Evolutionary conservation across 2,329 filamentous ascomycete species (phyloP).

Genomic region (Talaromyces sp.): DNA sequence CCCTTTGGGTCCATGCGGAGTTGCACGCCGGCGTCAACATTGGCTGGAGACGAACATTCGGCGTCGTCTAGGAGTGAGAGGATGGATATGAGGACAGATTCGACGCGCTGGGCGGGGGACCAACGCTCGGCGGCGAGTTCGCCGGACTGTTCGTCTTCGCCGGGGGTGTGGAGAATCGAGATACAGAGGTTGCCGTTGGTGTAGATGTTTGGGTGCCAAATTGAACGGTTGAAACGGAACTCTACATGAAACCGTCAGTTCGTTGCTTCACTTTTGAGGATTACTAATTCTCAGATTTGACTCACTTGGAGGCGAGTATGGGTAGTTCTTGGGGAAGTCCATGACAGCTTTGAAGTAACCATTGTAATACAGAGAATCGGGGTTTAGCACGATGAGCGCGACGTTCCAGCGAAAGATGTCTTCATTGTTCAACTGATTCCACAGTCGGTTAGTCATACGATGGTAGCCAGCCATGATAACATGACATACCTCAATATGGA

Average conservation of each 20-base stretch:
- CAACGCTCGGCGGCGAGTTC: slow-evolving; percentile 88
- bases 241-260: slow-evolving; percentile 44
- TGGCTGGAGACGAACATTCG: slow-evolving; percentile 89
- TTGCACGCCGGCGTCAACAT: slow-evolving; percentile 87
- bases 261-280: not conserved
- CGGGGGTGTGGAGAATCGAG: slow-evolving; percentile 89
- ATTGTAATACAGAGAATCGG: slow-evolving; percentile 86
- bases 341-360: slow-evolving; percentile 91
- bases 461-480: not conserved
- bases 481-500: slow-evolving; percentile 72
- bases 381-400: slow-evolving; percentile 87
- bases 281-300: not conserved
- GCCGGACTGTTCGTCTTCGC: slow-evolving; percentile 89
- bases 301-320: slow-evolving; percentile 73
- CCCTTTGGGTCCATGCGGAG: slow-evolving; percentile 69
- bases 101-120: slow-evolving; percentile 90
- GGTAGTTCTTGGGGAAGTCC: slow-evolving; percentile 84
- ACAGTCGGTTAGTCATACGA: not conserved
- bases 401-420: slow-evolving; percentile 86
- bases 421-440: slow-evolving; percentile 66
- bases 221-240: slow-evolving; percentile 77
- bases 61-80: slow-evolving; percentile 90
- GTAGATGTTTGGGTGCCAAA: slow-evolving; percentile 95
- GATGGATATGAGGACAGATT: slow-evolving; percentile 90
- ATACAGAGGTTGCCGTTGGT: slow-evolving; percentile 88